Evolutionary conservation across 257 asterid species (phyloP).

Genomic region (Asclepias syriaca): DNA sequence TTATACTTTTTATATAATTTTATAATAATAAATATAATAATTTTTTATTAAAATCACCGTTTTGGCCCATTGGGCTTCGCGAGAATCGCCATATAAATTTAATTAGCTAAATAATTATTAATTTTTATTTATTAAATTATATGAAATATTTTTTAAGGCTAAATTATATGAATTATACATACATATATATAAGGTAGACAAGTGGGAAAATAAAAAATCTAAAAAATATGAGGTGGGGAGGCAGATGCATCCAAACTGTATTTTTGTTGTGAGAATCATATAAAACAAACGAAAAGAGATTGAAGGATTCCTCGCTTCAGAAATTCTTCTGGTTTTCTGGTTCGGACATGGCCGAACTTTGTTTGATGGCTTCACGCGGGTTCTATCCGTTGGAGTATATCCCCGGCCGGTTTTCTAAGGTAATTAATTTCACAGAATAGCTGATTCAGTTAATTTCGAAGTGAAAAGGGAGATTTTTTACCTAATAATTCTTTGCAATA

Average conservation of each 20-base stretch:
- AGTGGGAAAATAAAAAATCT: not conserved
- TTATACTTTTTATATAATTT: too few relatives aligned
- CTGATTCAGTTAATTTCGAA: not conserved
- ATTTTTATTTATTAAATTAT: too few relatives aligned
- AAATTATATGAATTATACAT: too few relatives aligned
- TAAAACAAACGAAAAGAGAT: slow-evolving; percentile 16
- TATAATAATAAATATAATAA: too few relatives aligned
- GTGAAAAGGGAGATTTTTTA: not conserved
- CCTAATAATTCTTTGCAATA: not conserved
- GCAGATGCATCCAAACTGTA: slow-evolving; percentile 33
- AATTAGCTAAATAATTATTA: too few relatives aligned
- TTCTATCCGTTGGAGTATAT: slow-evolving; percentile 36
- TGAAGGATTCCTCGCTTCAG: slow-evolving; percentile 2
- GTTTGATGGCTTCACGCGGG: slow-evolving; percentile 70
- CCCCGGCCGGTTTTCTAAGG: slow-evolving; percentile 39
- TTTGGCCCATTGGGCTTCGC: too few relatives aligned
- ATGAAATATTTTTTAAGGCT: too few relatives aligned
- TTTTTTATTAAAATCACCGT: too few relatives aligned
- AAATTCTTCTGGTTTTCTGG: slow-evolving; percentile 18
- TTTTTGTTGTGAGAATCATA: slow-evolving; percentile 13
- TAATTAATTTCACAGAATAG: not conserved
- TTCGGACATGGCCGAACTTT: slow-evolving; percentile 44
- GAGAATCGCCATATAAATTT: too few relatives aligned
- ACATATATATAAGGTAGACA: too few relatives aligned
- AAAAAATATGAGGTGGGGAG: slow-evolving; percentile 37